A percentile compares a stretch with the other conserved stretches of the same genome.
Conservation (phyloP, 306 rosid genomes). For the Malus fusca region DNA sequence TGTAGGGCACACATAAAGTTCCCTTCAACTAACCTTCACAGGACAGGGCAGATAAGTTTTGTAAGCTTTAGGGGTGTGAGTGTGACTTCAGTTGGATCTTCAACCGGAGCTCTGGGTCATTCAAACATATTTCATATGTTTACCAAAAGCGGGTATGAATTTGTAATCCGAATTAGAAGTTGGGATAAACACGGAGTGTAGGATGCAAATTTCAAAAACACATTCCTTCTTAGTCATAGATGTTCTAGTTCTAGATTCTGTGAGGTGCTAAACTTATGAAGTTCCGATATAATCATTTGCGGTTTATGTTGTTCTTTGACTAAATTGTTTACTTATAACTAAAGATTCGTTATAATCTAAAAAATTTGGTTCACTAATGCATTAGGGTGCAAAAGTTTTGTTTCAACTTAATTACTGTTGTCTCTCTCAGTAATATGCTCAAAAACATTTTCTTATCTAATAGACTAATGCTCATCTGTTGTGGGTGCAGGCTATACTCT, state of each 20-base stretch:
- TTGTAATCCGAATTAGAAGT: background rate
- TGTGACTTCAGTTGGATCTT: background rate
- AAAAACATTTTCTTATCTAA: background rate
- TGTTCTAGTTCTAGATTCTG: background rate
- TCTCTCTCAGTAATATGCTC: background rate
- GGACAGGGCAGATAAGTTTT: background rate
- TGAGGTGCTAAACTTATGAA: background rate
- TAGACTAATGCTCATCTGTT: background rate
- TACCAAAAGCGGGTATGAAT: background rate
- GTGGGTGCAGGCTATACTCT: slow-evolving; percentile 57
- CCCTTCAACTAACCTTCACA: background rate
- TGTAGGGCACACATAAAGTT: background rate
- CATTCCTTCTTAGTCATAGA: background rate
- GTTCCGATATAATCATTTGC: background rate
- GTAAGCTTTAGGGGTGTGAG: background rate
- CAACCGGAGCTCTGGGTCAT: background rate
- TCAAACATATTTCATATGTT: background rate
- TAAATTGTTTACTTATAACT: background rate
- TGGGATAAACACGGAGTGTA: background rate
- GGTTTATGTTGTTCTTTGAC: background rate
- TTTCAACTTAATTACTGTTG: background rate
- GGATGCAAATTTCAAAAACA: background rate
- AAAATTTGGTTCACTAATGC: background rate
- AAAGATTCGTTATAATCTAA: background rate
- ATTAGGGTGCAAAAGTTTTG: background rate